Base-by-base conservation (phyloP, 805 yeast genomes). In the Metschnikowia cerradonensis region DNA sequence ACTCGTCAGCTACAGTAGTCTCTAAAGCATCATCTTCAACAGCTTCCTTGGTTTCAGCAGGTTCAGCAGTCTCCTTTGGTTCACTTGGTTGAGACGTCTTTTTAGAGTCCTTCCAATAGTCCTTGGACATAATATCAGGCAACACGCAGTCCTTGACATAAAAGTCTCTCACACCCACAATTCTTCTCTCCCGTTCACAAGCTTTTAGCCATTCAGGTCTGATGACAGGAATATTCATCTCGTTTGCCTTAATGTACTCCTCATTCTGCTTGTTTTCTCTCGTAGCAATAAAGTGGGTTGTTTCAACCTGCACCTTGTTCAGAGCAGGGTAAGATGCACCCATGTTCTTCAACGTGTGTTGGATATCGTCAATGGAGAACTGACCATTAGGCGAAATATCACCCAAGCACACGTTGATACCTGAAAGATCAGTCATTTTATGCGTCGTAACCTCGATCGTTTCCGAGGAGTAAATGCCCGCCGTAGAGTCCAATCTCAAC, bases 201-300 rank as follows among this genome's bases (percentile, higher is more conserved):
- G 97, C 97, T 67, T 87, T 86, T 51, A 94, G 73, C 98, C 98
- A 94, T 66, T 94, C 97, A 0, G 99, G 98, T 66, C 96, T 80
- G 26, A 94, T 91, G 37, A 94, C 81, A 2, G 99, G 99, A 50
- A 94, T 90, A 64, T 90, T 94, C 72, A 82, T 80, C 48, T 86
- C 90, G 54, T 79, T 77, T 1, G 98, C 99, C 64, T 82, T 85
- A 54, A 83, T 76, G 71, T 81, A 87, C 67, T 88, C 91, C 15
- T 84, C 77, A 47, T 73, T 68, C n/a, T 89, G 90, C 39, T 73
- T 72, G 45, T 83, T 83, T 53, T 73, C 77, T 47, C 77, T 57
- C 19, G 80, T 77, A 14, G 95, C 85, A n/a, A 94, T 76, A 62
- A 86, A 94, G 67, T 94, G 99, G 1, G 99, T 94, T 0, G 99